Conservation (phyloP, 1,284 basidiomycete genomes). For the Athelia sp. region DNA sequence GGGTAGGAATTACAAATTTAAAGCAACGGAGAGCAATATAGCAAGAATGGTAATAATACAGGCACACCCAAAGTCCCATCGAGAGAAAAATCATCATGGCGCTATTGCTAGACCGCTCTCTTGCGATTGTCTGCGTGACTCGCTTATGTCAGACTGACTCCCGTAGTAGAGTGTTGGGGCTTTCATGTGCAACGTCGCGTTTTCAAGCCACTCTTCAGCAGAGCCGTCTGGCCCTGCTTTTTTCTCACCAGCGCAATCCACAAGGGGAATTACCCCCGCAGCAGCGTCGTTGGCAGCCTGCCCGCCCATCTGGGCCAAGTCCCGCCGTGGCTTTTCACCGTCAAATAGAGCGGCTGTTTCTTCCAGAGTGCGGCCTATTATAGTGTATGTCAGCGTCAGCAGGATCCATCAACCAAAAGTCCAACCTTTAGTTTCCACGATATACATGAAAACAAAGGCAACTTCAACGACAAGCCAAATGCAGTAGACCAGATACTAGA, state of each 20-base stretch:
- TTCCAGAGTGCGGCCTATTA: slow-evolving; percentile 54
- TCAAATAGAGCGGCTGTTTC: slow-evolving; percentile 65
- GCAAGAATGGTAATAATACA: no score
- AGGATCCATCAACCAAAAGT: background rate
- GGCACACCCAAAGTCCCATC: no score
- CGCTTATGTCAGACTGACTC: no score
- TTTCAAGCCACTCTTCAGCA: no score
- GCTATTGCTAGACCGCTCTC: no score
- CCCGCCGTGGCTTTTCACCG: slow-evolving; percentile 41
- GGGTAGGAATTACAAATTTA: background rate
- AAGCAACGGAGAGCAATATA: background rate
- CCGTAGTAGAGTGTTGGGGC: no score
- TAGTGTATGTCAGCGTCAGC: background rate
- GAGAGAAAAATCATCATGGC: no score
- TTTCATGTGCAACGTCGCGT: no score
- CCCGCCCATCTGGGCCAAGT: slow-evolving; percentile 41
- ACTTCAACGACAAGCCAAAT: slow-evolving; percentile 36
- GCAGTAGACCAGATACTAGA: slow-evolving; percentile 34
- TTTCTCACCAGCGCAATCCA: no score
- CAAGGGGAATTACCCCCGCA: no score
- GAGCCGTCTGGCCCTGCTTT: no score
- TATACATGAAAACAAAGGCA: slow-evolving; percentile 28
- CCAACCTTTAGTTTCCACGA: slow-evolving; percentile 31
- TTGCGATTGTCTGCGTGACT: no score
- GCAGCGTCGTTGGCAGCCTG: slow-evolving; percentile 43